Conservation (phyloP, 1,284 basidiomycete genomes). For the Xerocomus amazonicus region DNA sequence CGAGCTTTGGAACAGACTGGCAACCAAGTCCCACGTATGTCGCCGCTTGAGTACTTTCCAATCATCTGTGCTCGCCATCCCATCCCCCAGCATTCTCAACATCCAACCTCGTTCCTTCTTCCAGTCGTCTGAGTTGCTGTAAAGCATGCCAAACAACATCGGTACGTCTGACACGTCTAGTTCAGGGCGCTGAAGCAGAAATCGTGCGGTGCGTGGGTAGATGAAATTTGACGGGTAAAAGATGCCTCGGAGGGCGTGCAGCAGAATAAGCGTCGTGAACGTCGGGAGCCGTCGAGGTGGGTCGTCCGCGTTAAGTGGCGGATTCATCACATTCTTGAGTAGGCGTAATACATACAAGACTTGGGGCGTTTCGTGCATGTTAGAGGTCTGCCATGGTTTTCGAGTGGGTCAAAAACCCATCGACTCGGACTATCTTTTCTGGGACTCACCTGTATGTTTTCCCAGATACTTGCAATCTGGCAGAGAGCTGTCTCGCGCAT, state of each 20-base stretch:
- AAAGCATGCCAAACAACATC: conserved; percentile 74
- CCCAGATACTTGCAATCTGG: conserved; percentile 54
- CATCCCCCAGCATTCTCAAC: conserved; percentile 66
- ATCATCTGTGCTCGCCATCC: conserved; percentile 69
- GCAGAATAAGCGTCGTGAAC: conserved; percentile 72
- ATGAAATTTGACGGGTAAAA: conserved; percentile 53
- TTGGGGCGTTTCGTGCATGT: conserved; percentile 81
- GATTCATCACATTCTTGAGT: conserved; percentile 59
- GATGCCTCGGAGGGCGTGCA: conserved; percentile 52
- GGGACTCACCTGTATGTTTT: conserved; percentile 49
- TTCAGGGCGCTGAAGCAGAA: conserved; percentile 57
- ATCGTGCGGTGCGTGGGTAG: conserved; percentile 53
- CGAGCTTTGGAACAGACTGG: conserved; percentile 73
- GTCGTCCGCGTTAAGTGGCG: conserved; percentile 39
- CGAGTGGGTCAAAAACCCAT: conserved; percentile 2
- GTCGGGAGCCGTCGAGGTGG: conserved; percentile 58
- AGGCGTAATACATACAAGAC: conserved; percentile 73
- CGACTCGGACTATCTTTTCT: not conserved
- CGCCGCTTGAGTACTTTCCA: conserved; percentile 80
- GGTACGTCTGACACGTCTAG: conserved; percentile 58
- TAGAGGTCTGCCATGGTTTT: conserved; percentile 43
- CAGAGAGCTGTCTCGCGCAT: conserved; percentile 58
- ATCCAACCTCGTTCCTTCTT: conserved; percentile 88
- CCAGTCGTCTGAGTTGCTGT: conserved; percentile 70
- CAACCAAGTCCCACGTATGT: conserved; percentile 85